A percentile compares a stretch with the other conserved stretches of the same genome.
Evolutionary conservation across 768 basidiomycete species (phyloP).

Genomic region (Obba rivulosa): DNA sequence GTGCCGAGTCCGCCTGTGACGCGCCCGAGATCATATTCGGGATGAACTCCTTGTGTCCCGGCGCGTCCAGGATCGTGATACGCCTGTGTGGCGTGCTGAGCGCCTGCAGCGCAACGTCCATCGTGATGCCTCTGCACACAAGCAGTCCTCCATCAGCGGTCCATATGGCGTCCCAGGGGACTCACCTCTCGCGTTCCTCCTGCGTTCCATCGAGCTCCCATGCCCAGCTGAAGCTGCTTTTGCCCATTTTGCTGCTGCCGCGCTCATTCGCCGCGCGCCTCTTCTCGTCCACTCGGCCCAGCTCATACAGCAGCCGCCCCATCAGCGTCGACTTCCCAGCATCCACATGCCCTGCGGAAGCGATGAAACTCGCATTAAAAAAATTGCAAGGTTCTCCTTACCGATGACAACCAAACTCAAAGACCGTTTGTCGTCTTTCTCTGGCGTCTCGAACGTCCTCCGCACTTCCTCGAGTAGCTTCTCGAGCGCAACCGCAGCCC

Average conservation of each 20-base stretch:
- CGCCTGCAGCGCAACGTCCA: conserved; percentile 89
- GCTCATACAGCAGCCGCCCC: conserved; percentile 90
- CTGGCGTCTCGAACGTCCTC: conserved; percentile 41
- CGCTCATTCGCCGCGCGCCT: conserved; percentile 79
- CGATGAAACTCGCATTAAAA: no score
- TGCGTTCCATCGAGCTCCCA: conserved; percentile 93
- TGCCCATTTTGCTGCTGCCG: conserved; percentile 85
- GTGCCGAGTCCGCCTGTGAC: conserved; percentile 91
- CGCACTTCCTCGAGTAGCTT: conserved; percentile 81
- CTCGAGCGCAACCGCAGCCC: conserved; percentile 64
- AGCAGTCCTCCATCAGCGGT: not conserved
- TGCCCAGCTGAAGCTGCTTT: conserved; percentile 95
- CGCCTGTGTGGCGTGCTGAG: conserved; percentile 67
- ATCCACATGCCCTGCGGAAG: conserved; percentile 83
- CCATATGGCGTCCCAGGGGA: not conserved
- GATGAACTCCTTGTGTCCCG: conserved; percentile 96
- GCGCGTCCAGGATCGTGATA: conserved; percentile 94
- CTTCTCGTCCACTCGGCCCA: conserved; percentile 85
- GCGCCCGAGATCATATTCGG: conserved; percentile 99
- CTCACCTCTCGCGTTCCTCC: conserved; percentile 89
- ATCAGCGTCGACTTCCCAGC: conserved; percentile 98
- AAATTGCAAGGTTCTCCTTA: no score
- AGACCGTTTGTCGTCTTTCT: conserved; percentile 53
- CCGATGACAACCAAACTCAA: conserved; percentile 92
- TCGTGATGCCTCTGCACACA: conserved; percentile 82